Evolutionary conservation across 352 stramenopile species (phyloP).

Genomic region (Phytophthora fragariae): DNA sequence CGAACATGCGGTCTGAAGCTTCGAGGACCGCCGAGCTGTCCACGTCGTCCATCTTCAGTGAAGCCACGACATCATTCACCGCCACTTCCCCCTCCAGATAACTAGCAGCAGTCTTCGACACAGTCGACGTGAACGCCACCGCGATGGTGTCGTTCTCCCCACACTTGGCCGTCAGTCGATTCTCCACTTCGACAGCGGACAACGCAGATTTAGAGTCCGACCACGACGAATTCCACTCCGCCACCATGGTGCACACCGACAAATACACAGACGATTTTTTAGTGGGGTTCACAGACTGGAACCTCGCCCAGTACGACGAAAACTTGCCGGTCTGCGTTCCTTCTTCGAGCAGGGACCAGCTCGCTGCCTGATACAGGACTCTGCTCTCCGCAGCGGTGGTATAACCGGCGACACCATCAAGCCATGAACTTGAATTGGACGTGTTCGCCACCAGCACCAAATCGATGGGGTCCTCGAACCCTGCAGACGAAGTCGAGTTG

Average conservation of each 20-base stretch:
- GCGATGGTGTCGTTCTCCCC: slow-evolving; percentile 42
- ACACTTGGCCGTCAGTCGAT: slow-evolving; percentile 24
- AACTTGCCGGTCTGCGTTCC: slow-evolving; percentile 22
- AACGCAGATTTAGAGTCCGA: slow-evolving; percentile 12
- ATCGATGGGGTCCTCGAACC: slow-evolving; percentile 16
- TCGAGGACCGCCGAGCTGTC: slow-evolving; percentile 11
- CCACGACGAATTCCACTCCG: slow-evolving; percentile 38
- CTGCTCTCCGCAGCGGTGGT: slow-evolving; percentile 12
- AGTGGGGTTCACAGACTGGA: slow-evolving; percentile 20
- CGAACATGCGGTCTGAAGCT: slow-evolving; percentile 40
- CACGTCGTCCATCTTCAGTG: slow-evolving; percentile 30
- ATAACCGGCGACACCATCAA: slow-evolving; percentile 12
- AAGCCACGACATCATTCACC: slow-evolving; percentile 21
- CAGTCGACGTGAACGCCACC: slow-evolving; percentile 36
- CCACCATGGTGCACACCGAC: slow-evolving; percentile 37
- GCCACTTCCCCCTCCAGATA: slow-evolving; percentile 32
- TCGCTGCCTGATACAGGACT: slow-evolving; percentile 25
- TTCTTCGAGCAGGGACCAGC: slow-evolving; percentile 32
- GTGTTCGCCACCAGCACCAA: slow-evolving; percentile 26
- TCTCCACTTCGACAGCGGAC: slow-evolving; percentile 23
- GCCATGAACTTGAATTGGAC: slow-evolving; percentile 14
- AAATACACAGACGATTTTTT: not conserved
- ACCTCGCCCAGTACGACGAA: slow-evolving; percentile 41
- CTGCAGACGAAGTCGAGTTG: slow-evolving; percentile 16
- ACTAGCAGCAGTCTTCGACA: slow-evolving; percentile 11